These are phyloP conservation scores for Eragrostis tef DNA, from an alignment of 202 grass and related monocot genomes.

Conservation along the genomic window DNA sequence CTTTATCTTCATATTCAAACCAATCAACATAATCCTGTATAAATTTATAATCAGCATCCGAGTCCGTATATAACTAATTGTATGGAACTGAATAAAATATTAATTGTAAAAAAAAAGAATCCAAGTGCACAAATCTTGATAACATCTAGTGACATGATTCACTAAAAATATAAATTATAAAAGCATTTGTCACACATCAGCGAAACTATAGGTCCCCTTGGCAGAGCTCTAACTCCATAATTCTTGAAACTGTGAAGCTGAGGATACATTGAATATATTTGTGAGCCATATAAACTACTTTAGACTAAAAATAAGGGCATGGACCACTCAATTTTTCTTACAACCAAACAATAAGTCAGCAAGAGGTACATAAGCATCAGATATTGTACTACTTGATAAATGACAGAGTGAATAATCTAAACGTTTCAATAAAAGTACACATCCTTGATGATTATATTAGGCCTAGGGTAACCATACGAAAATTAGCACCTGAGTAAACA, in stretches of 20 bases:
- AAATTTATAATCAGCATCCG: constrained; percentile 37
- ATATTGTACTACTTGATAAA: not conserved
- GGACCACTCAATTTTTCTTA: not conserved
- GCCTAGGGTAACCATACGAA: not conserved
- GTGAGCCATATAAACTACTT: not conserved
- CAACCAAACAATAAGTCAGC: not conserved
- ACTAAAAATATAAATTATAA: too few relatives aligned
- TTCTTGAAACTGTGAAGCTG: not conserved
- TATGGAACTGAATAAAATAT: constrained; percentile 18
- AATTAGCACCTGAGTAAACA: not conserved
- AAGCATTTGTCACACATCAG: too few relatives aligned
- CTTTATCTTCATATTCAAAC: constrained; percentile 94
- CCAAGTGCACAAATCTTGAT: too few relatives aligned
- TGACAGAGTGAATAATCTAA: not conserved
- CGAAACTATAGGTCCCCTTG: not conserved
- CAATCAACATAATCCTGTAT: constrained; percentile 93
- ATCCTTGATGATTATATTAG: not conserved
- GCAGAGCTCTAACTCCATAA: not conserved
- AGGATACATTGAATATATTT: not conserved
- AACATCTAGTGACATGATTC: too few relatives aligned
- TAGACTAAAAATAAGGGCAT: not conserved
- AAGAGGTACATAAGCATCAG: not conserved
- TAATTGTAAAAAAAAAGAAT: too few relatives aligned
- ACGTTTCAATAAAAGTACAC: constrained; percentile 18
- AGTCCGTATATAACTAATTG: constrained; percentile 5